phyloP scores from a whole-genome alignment of 345 rosid species.

The Salix suchowensis region DNA sequence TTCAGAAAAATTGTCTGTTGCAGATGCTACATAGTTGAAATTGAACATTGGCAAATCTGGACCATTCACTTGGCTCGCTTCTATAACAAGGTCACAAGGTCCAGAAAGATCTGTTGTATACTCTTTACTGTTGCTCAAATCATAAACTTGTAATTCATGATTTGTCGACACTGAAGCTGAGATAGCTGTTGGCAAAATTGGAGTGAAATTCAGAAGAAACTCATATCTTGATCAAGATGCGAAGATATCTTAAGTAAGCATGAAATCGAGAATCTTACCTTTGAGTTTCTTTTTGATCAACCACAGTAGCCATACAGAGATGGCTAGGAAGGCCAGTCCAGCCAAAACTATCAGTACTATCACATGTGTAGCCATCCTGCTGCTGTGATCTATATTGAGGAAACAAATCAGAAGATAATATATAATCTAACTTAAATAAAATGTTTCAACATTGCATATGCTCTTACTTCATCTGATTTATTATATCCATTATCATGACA shows the following conservation, averaged over 20 bases:
- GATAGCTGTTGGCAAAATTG: conserved; percentile 23
- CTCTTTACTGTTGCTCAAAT: conserved; percentile 28
- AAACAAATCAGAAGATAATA: conserved; percentile 3
- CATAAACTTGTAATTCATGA: conserved; percentile 22
- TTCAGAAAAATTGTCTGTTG: neutral
- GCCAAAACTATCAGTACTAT: conserved; percentile 36
- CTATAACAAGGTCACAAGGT: conserved; percentile 32
- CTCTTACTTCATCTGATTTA: too few relatives aligned
- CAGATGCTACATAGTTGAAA: conserved; percentile 33
- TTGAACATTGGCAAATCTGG: conserved; percentile 49
- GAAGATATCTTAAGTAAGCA: too few relatives aligned
- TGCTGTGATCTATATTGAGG: conserved; percentile 26
- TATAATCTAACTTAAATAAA: neutral
- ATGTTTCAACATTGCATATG: too few relatives aligned
- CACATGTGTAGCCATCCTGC: conserved; percentile 31
- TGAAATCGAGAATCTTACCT: conserved; percentile 34
- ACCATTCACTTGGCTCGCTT: conserved; percentile 43
- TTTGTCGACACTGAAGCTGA: conserved; percentile 25
- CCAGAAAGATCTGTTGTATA: conserved; percentile 45
- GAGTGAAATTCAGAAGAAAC: neutral
- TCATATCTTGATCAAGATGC: neutral
- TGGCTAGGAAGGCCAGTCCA: conserved; percentile 33
- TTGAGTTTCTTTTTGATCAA: conserved; percentile 32
- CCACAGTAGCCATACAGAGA: conserved; percentile 39
- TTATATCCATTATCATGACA: too few relatives aligned